Evolutionary conservation across 257 asterid genomes (phyloP).

Genomic region (Solanum arcanum): DNA sequence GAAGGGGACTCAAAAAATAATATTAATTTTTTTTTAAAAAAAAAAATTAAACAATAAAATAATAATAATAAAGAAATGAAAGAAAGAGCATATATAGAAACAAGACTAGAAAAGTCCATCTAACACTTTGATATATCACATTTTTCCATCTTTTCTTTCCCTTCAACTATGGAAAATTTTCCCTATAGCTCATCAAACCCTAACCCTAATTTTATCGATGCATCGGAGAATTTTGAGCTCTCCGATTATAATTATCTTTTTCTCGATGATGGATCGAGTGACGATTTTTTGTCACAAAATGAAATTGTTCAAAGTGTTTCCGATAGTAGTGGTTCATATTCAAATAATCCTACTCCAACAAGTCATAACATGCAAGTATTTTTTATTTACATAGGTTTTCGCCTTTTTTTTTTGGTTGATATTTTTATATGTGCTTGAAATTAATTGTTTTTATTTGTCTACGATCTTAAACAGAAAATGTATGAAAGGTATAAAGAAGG

Average conservation of each 20-base stretch:
- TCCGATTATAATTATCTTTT: slow-evolving; percentile 2
- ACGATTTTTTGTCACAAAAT: background rate
- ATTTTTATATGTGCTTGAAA: background rate
- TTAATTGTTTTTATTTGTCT: background rate
- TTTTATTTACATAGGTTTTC: background rate
- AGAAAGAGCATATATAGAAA: background rate
- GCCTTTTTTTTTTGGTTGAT: background rate
- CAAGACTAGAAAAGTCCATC: background rate
- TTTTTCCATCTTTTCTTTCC: background rate
- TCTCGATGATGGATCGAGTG: background rate
- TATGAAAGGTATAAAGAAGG: background rate
- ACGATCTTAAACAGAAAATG: background rate
- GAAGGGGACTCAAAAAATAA: background rate
- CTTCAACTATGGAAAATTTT: background rate
- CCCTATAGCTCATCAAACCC: slow-evolving; percentile 4
- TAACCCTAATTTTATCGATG: background rate
- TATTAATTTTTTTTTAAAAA: too few species aligned
- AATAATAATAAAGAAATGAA: background rate
- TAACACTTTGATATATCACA: background rate
- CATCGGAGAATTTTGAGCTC: background rate
- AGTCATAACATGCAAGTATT: slow-evolving; percentile 8
- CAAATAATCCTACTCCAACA: background rate
- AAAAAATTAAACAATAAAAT: background rate
- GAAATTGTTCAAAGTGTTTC: background rate
- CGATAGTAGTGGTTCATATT: background rate